Conservation (phyloP, 2,329 filamentous ascomycete genomes). For the Paecilomyces dactylethromorphus region DNA sequence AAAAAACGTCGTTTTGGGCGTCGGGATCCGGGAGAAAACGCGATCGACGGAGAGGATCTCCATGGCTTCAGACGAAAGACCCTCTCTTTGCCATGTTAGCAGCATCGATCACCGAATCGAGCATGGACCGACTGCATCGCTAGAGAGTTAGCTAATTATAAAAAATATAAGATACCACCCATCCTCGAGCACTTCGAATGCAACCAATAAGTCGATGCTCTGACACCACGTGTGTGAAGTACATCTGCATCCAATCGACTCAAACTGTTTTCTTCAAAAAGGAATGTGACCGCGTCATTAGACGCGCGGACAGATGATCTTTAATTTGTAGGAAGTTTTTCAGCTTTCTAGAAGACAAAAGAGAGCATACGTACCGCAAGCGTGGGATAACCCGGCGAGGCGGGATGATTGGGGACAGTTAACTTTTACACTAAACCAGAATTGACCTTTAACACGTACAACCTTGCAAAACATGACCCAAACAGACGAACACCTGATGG, state of each 20-base stretch:
- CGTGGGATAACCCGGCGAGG: background rate
- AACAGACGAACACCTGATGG: background rate
- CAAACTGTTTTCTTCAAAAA: background rate
- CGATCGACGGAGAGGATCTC: too few species aligned
- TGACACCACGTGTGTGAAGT: background rate
- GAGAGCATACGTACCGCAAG: background rate
- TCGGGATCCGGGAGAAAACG: too few species aligned
- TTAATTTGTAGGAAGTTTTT: background rate
- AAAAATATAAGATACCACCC: too few species aligned
- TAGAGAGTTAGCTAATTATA: too few species aligned
- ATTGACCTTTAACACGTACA: background rate
- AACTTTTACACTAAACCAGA: background rate
- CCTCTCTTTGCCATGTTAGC: too few species aligned
- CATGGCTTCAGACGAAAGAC: too few species aligned
- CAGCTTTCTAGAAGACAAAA: background rate
- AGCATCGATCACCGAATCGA: too few species aligned
- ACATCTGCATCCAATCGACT: background rate
- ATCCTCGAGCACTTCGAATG: too few species aligned
- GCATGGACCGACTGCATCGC: too few species aligned
- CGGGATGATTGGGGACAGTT: background rate
- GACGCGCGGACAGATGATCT: background rate
- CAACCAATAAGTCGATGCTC: background rate
- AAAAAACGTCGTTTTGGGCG: too few species aligned
- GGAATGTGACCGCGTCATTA: background rate
- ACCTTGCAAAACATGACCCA: background rate